phyloP scores from a whole-genome alignment of 2,329 filamentous ascomycete species.

The Ceratocystis lukuohia region DNA sequence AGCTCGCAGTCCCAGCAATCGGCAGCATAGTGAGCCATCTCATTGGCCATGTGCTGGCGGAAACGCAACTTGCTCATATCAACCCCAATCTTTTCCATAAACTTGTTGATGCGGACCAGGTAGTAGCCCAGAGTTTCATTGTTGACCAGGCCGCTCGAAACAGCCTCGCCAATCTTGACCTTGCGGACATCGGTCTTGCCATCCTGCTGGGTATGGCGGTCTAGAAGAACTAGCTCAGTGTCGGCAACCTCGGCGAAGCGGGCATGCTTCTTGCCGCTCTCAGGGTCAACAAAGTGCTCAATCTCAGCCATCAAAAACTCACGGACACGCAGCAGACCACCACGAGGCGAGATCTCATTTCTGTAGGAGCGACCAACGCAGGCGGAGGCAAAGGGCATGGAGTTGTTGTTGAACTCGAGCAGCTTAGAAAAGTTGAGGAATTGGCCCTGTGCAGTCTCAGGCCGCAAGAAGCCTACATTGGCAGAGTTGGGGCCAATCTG shows the following conservation, averaged over 20 bases:
- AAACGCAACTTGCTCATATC: slow-evolving; percentile 84
- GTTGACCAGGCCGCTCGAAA: slow-evolving; percentile 69
- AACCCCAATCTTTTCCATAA: slow-evolving; percentile 76
- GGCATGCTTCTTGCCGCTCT: slow-evolving; percentile 85
- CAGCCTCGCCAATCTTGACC: slow-evolving; percentile 73
- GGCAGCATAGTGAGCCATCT: slow-evolving; percentile 76
- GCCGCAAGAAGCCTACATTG: slow-evolving; percentile 69
- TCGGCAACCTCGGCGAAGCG: slow-evolving; percentile 79
- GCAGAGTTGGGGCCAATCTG: slow-evolving; percentile 87
- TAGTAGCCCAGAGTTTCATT: slow-evolving; percentile 99
- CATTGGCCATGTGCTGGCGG: slow-evolving; percentile 81
- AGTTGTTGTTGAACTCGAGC: slow-evolving; percentile 86
- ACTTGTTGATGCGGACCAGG: slow-evolving; percentile 81
- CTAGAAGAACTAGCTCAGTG: slow-evolving; percentile 69
- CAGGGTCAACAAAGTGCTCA: slow-evolving; percentile 92
- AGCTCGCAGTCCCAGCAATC: slow-evolving; percentile 99
- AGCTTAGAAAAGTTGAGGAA: slow-evolving; percentile 96
- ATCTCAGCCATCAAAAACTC: slow-evolving; percentile 99
- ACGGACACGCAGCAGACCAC: slow-evolving; percentile 81
- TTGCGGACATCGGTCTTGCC: slow-evolving; percentile 66
- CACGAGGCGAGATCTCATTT: slow-evolving; percentile 90
- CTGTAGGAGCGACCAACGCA: slow-evolving; percentile 97
- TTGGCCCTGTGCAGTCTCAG: slow-evolving; percentile 95
- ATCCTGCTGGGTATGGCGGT: slow-evolving; percentile 70
- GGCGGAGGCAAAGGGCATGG: slow-evolving; percentile 94